These are phyloP conservation scores for Passalora sequoiae DNA, from an alignment of 2,329 filamentous ascomycete genomes.

Conservation along the genomic window DNA sequence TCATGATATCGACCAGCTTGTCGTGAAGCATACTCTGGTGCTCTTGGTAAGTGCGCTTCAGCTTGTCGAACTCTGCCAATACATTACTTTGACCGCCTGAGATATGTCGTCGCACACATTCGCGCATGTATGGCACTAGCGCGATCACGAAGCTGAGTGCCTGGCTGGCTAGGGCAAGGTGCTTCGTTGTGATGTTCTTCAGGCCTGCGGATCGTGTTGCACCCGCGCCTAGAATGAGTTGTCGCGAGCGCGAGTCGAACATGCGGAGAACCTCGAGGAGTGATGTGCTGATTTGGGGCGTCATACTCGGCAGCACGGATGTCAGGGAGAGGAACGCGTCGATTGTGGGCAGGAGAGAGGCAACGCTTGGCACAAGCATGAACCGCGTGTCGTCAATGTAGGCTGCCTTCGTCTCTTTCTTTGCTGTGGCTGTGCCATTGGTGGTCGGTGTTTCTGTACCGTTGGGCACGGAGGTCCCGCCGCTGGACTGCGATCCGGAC, in stretches of 20 bases:
- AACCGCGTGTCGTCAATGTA: constrained; percentile 79
- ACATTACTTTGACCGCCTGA: constrained; percentile 46
- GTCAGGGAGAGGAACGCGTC: constrained; percentile 78
- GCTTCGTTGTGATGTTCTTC: constrained; percentile 94
- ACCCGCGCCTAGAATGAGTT: constrained; percentile 90
- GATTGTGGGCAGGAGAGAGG: constrained; percentile 74
- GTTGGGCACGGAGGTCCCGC: constrained; percentile 14
- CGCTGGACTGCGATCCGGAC: constrained; percentile 26
- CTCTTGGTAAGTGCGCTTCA: constrained; percentile 76
- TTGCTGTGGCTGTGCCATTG: constrained; percentile 12
- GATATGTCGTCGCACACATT: constrained; percentile 77
- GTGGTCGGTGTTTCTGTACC: constrained; percentile 8
- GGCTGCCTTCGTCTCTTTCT: constrained; percentile 44
- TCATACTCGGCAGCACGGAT: constrained; percentile 81
- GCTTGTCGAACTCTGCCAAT: constrained; percentile 81
- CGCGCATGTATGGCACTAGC: constrained; percentile 81
- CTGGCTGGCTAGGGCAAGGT: constrained; percentile 86
- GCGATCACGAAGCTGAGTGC: constrained; percentile 82
- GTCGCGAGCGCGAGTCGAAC: constrained; percentile 94
- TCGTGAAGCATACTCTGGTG: constrained; percentile 88
- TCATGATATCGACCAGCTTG: constrained; percentile 91
- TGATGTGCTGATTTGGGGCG: constrained; percentile 70
- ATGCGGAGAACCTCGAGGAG: constrained; percentile 82
- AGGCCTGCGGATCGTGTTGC: constrained; percentile 83
- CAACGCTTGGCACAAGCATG: constrained; percentile 76